These are phyloP conservation scores for Phlebiopsis flavidoalba DNA, from an alignment of 768 basidiomycete species.

Conservation along the genomic window DNA sequence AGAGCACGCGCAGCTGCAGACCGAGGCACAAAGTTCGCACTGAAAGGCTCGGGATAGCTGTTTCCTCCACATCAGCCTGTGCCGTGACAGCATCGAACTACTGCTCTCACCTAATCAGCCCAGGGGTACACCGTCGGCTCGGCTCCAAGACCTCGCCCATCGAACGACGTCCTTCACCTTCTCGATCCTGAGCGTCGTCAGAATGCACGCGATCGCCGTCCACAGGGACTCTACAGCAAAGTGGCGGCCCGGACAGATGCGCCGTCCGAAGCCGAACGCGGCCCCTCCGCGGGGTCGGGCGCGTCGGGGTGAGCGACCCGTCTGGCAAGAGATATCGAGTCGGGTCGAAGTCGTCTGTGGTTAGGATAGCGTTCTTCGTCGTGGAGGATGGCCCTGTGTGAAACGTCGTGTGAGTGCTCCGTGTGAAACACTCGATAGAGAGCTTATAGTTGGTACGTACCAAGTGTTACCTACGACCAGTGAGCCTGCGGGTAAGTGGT, in stretches of 20 bases:
- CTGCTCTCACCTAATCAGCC: neutral
- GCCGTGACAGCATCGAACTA: neutral
- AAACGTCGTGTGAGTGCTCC: neutral
- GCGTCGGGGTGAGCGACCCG: slow-evolving; percentile 9
- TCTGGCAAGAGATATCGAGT: slow-evolving; percentile 17
- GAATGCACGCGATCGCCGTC: slow-evolving; percentile 15
- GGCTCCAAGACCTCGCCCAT: slow-evolving; percentile 6
- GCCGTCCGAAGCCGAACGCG: slow-evolving; percentile 14
- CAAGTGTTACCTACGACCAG: slow-evolving; percentile 25
- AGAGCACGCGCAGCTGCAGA: slow-evolving; percentile 24
- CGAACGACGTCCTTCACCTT: slow-evolving; percentile 11
- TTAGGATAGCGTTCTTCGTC: slow-evolving; percentile 14
- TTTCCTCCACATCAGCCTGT: neutral
- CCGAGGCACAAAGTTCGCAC: slow-evolving; percentile 18
- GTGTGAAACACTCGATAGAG: no score
- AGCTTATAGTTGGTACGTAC: slow-evolving; percentile 5
- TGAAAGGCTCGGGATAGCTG: slow-evolving; percentile 20
- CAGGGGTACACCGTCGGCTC: neutral
- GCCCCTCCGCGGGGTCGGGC: slow-evolving; percentile 2
- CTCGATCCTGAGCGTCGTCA: slow-evolving; percentile 15
- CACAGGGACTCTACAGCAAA: slow-evolving; percentile 21
- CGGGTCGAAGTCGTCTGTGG: slow-evolving; percentile 17
- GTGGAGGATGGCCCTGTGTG: slow-evolving; percentile 19
- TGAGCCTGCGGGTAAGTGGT: slow-evolving; percentile 25
- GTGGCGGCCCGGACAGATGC: slow-evolving; percentile 22